Conservation (phyloP, 148 eudicot genomes). For the Rhododendron williamsianum region DNA sequence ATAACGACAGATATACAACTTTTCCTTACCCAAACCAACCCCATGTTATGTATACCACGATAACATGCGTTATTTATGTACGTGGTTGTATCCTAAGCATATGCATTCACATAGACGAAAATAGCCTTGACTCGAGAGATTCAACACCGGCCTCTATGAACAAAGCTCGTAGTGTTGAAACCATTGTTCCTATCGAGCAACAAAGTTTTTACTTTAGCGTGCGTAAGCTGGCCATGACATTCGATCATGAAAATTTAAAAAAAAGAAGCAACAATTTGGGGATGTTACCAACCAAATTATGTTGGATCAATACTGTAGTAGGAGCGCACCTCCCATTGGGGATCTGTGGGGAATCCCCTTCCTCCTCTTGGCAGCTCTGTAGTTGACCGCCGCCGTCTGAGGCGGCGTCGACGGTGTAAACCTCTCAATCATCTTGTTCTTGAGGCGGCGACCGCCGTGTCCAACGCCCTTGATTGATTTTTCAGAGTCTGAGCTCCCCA, state of each 20-base stretch:
- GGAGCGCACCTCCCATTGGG: neutral
- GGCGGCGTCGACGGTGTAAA: slow-evolving; percentile 5
- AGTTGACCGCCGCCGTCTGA: neutral
- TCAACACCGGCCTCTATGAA: slow-evolving; percentile 5
- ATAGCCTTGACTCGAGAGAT: neutral
- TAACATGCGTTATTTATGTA: neutral
- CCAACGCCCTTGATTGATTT: neutral
- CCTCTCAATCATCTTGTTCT: neutral
- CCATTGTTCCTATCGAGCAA: neutral
- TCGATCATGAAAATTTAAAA: neutral
- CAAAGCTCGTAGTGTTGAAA: slow-evolving; percentile 1
- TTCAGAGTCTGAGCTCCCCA: slow-evolving; percentile 4
- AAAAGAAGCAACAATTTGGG: neutral
- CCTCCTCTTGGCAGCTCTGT: slow-evolving; percentile 8
- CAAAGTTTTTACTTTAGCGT: neutral
- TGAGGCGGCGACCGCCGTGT: neutral
- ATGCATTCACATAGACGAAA: neutral
- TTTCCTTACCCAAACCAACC: neutral
- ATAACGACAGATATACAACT: neutral
- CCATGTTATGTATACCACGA: neutral
- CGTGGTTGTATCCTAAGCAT: neutral
- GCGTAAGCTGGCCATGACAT: neutral
- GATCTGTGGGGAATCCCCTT: slow-evolving; percentile 9
- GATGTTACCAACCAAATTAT: neutral
- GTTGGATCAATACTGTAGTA: neutral